Evolutionary conservation across 768 basidiomycete genomes (phyloP), one percentile per base, ranked within the genome.

Genomic region (Kwoniella botswanensis): DNA sequence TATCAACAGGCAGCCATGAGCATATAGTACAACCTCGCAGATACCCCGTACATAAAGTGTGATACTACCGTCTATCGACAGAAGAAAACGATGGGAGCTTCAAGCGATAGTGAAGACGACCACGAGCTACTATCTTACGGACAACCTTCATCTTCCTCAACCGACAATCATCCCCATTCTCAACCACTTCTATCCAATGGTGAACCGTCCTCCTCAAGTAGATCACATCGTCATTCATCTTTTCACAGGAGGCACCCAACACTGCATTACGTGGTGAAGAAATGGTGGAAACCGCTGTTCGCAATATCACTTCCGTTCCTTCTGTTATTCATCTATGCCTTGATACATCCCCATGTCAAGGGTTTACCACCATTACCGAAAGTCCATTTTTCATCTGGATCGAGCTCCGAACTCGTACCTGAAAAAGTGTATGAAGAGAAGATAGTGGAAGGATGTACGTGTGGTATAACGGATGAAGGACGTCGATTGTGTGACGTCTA

Each of bases 401-500:
- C 52, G 12, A 43, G 42, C 15, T 29, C 35, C 0, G 35, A 21
- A 44, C 22, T 54, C 4, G 9, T 42, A 41, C 35, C 56, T 22
- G 56, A 57, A 29, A 24, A 58, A 2, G 44, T 55, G 21, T 63
- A 73, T 13, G 71, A 70, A 29, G 68, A 72, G 55, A 67, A 63
- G 26, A 62, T 67, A 9, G 66, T 72, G 4, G 60, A 61, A 24
- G 42, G 62, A 43, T 79, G 78, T 67, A 52, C 56, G 3, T 77
- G 78, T 46, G 76, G 78, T 29, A 53, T 21, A 1, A 73, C 78
- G 42, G 60, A 60, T 26, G 79, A 76, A 56, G 79, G 79, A 18
- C 50, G 66, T 43, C 62, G 79, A 55, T 41, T 81, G 22, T 82
- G 82, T 68, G 65, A 68, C 4, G 59, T 81, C 18, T 82, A 82